Percentiles rank a stretch among this genome's conserved stretches.
Conservation (phyloP, 805 yeast species). For the Metschnikowia noctiluminum region DNA sequence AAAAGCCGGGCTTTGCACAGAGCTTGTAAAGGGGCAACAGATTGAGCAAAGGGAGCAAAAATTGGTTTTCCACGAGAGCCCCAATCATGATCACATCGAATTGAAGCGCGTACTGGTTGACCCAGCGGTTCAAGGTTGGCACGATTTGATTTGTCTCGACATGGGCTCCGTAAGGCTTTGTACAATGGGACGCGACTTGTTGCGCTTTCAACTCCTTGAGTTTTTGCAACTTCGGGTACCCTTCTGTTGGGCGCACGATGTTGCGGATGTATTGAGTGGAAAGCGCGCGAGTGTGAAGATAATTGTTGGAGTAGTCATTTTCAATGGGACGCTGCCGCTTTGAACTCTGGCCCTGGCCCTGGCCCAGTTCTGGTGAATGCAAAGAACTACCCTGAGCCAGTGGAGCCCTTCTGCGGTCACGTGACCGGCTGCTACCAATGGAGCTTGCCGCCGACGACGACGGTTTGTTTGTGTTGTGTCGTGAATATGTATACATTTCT, state of each 20-base stretch:
- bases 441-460: constrained; percentile 11
- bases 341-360: neutral
- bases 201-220: constrained; percentile 61
- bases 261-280: constrained; percentile 70
- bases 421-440: constrained; percentile 5
- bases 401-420: constrained; percentile 11
- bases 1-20: constrained; percentile 80
- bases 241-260: constrained; percentile 62
- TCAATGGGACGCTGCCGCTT: constrained; percentile 28
- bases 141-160: constrained; percentile 52
- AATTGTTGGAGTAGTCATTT: constrained; percentile 73
- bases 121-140: constrained; percentile 60
- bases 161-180: constrained; percentile 65
- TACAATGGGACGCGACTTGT: constrained; percentile 52
- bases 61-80: constrained; percentile 72
- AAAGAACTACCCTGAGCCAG: constrained; percentile 6
- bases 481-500: constrained; percentile 18
- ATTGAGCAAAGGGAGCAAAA: constrained; percentile 57
- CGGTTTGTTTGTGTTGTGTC: constrained; percentile 13
- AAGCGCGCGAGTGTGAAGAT: constrained; percentile 55
- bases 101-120: constrained; percentile 49
- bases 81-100: constrained; percentile 94
- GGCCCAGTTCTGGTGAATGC: constrained; percentile 5
- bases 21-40: constrained; percentile 69
- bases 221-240: constrained; percentile 79